These are phyloP conservation scores for Fusarium sp. DNA, from an alignment of 2,329 filamentous ascomycete species.

Conservation along the genomic window DNA sequence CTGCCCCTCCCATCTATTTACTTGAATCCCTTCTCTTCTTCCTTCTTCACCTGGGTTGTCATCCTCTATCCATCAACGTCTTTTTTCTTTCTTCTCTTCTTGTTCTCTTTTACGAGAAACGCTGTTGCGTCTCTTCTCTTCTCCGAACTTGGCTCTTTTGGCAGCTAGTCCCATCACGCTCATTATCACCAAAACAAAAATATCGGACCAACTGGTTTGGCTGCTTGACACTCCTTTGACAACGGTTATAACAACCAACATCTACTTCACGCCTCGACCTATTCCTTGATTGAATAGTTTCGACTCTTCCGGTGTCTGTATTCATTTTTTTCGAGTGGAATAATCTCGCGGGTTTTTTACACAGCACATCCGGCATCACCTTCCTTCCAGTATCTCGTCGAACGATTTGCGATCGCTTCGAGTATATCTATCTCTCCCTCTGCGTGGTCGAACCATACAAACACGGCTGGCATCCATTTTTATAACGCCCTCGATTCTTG, in stretches of 20 bases:
- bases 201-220: constrained; percentile 66
- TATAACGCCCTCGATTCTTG: constrained; percentile 30
- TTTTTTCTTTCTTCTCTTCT: constrained; percentile 37
- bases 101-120: constrained; percentile 35
- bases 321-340: constrained; percentile 38
- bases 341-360: constrained; percentile 36
- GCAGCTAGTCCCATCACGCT: constrained; percentile 46
- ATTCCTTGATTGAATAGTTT: constrained; percentile 19
- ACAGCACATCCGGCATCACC: constrained; percentile 33
- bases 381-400: constrained; percentile 3
- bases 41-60: constrained; percentile 34
- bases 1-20: constrained; percentile 43
- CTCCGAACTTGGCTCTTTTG: constrained; percentile 51
- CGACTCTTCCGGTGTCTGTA: constrained; percentile 34
- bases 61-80: constrained; percentile 30
- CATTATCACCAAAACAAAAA: constrained; percentile 37
- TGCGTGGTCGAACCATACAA: constrained; percentile 12
- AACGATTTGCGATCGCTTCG: constrained; percentile 32
- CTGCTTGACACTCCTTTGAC: constrained; percentile 65
- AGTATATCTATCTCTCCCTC: constrained; percentile 11
- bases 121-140: constrained; percentile 45
- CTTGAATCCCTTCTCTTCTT: constrained; percentile 28
- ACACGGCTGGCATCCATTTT: constrained; percentile 2
- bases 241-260: neutral
- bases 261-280: constrained; percentile 12